Conservation (phyloP, 2,329 filamentous ascomycete species). For the Aspergillaceae sp. region DNA sequence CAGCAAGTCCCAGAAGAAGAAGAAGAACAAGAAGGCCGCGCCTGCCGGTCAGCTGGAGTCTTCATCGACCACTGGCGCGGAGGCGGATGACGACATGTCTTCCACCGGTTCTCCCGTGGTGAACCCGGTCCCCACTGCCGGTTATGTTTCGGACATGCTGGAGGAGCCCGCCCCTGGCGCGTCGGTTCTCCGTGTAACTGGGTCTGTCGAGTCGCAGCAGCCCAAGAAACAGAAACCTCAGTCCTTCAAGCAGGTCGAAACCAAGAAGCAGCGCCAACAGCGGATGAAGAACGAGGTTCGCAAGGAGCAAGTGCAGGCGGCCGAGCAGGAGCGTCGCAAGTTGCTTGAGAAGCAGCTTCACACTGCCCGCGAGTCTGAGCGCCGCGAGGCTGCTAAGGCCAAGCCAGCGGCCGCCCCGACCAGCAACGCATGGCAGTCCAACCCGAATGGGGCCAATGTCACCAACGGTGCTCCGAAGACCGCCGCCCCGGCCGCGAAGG, state of each 20-base stretch:
- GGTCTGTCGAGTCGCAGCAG: conserved; percentile 47
- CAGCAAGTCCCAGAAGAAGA: conserved; percentile 49
- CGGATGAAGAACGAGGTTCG: conserved; percentile 76
- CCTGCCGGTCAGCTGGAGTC: conserved; percentile 45
- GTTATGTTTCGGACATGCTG: conserved; percentile 84
- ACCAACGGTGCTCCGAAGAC: conserved; percentile 16
- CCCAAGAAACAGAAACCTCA: conserved; percentile 53
- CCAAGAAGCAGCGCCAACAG: conserved; percentile 94
- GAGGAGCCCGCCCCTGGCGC: conserved; percentile 61
- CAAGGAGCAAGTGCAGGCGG: conserved; percentile 64
- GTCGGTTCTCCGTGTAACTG: conserved; percentile 69
- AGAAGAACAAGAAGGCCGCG: conserved; percentile 62
- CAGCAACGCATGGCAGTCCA: conserved; percentile 47
- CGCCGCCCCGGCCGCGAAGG: conserved; percentile 10
- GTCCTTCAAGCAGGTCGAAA: conserved; percentile 60
- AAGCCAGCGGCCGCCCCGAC: conserved; percentile 35
- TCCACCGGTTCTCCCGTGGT: conserved; percentile 57
- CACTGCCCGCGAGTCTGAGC: conserved; percentile 70
- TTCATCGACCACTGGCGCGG: conserved; percentile 63
- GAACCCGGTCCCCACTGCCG: conserved; percentile 38
- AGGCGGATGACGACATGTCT: conserved; percentile 75
- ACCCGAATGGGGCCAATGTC: conserved; percentile 21
- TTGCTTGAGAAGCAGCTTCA: conserved; percentile 77
- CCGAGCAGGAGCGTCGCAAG: conserved; percentile 67
- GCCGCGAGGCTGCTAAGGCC: conserved; percentile 57